These are phyloP conservation scores for Infundibulicybe gibba DNA, from an alignment of 768 basidiomycete genomes.

Conservation along the genomic window DNA sequence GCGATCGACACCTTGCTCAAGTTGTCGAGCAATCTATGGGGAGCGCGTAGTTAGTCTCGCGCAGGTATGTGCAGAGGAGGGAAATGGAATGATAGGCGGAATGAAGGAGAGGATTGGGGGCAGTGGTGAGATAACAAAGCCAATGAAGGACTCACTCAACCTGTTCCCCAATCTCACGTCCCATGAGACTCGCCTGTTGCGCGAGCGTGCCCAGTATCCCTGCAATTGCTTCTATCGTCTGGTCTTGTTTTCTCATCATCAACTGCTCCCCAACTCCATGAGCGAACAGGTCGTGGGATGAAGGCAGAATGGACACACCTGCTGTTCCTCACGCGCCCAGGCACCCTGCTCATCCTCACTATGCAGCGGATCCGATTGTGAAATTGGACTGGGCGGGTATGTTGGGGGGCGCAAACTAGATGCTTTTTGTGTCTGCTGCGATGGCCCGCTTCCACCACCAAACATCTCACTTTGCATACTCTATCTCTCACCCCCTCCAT, in stretches of 20 bases:
- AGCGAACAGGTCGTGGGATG: neutral
- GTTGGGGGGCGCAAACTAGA: constrained; percentile 18
- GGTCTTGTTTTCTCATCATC: constrained; percentile 86
- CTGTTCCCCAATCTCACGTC: constrained; percentile 87
- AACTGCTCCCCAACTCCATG: constrained; percentile 41
- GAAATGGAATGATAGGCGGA: too few relatives aligned
- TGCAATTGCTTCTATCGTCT: constrained; percentile 81
- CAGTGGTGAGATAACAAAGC: too few relatives aligned
- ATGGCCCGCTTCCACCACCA: neutral
- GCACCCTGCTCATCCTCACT: constrained; percentile 60
- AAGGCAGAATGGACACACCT: constrained; percentile 38
- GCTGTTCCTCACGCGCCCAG: constrained; percentile 87
- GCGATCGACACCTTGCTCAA: constrained; percentile 68
- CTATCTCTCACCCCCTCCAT: constrained; percentile 43
- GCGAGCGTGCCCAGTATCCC: constrained; percentile 83
- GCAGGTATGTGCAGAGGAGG: too few relatives aligned
- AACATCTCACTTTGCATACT: constrained; percentile 68
- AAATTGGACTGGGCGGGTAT: constrained; percentile 19
- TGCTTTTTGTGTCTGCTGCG: neutral
- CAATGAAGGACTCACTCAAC: constrained; percentile 67
- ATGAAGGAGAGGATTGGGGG: too few relatives aligned
- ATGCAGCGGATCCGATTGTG: constrained; percentile 31
- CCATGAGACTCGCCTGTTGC: constrained; percentile 93
- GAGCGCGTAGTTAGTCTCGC: neutral
- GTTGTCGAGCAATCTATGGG: constrained; percentile 79